Conservation (phyloP, 208 protist species). For the Acanthamoeba castellanii region DNA sequence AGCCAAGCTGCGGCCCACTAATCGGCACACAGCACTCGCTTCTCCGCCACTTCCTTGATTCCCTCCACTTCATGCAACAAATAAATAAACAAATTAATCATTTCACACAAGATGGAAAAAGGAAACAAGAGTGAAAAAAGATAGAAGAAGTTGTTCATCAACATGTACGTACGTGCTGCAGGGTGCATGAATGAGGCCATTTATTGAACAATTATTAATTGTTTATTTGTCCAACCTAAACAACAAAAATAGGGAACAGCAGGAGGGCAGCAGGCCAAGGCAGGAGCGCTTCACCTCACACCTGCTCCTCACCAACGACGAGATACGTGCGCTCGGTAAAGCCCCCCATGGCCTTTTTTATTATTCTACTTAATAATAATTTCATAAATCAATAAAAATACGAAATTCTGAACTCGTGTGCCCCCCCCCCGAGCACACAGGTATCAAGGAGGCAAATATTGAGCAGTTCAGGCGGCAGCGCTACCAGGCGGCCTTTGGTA, state of each 20-base stretch:
- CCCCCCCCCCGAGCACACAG: too few relatives aligned
- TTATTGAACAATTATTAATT: too few relatives aligned
- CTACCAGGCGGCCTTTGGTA: not conserved
- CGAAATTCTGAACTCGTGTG: too few relatives aligned
- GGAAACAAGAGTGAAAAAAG: too few relatives aligned
- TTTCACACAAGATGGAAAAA: too few relatives aligned
- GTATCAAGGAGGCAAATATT: not conserved
- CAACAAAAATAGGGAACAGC: not conserved
- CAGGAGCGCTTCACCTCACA: not conserved
- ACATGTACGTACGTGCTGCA: not conserved
- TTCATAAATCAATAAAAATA: too few relatives aligned
- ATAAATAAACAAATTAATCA: too few relatives aligned
- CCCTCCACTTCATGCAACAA: too few relatives aligned
- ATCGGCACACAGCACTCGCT: not conserved
- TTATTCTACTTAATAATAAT: too few relatives aligned
- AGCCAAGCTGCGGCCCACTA: slow-evolving; percentile 2
- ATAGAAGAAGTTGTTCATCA: too few relatives aligned
- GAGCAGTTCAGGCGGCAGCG: slow-evolving; percentile 3
- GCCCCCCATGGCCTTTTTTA: not conserved
- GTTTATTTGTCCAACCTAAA: not conserved
- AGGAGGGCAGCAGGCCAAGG: not conserved
- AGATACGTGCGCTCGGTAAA: not conserved
- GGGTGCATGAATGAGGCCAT: too few relatives aligned
- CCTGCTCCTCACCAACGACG: not conserved
- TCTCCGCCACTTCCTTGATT: too few relatives aligned